Conservation (phyloP, 768 basidiomycete species). For the Dacryopinax spathularia region DNA sequence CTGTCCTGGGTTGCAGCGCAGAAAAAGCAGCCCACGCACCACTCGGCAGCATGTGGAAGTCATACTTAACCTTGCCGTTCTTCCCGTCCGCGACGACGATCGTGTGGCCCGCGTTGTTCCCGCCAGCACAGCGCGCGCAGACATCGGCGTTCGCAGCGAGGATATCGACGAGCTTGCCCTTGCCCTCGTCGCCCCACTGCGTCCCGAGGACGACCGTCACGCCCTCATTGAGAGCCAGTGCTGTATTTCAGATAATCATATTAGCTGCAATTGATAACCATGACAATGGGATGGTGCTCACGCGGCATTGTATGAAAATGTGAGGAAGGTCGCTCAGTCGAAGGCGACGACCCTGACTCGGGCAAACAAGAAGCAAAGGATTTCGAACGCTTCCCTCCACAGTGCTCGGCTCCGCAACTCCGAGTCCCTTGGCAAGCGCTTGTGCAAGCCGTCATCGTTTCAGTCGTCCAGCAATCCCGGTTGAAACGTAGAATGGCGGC, state of each 20-base stretch:
- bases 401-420: neutral
- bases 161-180: constrained; percentile 95
- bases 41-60: constrained; percentile 89
- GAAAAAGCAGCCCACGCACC: constrained; percentile 43
- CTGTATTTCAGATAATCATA: neutral
- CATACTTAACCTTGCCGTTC: constrained; percentile 55
- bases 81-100: constrained; percentile 69
- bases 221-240: constrained; percentile 12
- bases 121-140: constrained; percentile 93
- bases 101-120: constrained; percentile 98
- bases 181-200: constrained; percentile 90
- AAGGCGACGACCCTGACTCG: neutral
- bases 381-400: neutral
- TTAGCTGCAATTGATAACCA: neutral
- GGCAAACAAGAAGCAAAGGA: neutral
- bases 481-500: neutral
- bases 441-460: neutral
- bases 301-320: constrained; percentile 3
- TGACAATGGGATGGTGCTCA: neutral
- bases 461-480: neutral
- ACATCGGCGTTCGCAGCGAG: constrained; percentile 77
- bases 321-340: neutral
- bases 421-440: neutral
- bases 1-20: neutral
- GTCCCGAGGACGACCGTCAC: constrained; percentile 69